Evolutionary conservation across 257 asterid species (phyloP).

Genomic region (Petunia axillaris): DNA sequence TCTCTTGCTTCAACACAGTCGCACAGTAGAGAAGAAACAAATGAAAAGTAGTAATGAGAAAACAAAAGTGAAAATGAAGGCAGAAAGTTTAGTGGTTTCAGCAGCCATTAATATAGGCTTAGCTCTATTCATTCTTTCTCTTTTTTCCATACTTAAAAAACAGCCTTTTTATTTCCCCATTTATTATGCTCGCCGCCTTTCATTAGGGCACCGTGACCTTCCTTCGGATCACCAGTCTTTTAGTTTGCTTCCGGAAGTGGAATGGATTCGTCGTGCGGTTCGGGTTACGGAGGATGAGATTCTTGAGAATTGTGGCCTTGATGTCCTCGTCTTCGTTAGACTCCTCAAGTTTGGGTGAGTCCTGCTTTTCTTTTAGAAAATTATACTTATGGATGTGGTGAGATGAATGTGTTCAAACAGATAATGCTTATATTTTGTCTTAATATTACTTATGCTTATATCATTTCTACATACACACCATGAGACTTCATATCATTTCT

Average conservation of each 20-base stretch:
- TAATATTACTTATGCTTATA: too few relatives aligned
- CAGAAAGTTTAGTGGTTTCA: slow-evolving; percentile 66
- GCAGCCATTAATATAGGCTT: slow-evolving; percentile 79
- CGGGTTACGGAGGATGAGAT: slow-evolving; percentile 70
- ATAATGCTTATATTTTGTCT: too few relatives aligned
- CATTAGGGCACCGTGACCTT: slow-evolving; percentile 50
- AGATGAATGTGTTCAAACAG: too few relatives aligned
- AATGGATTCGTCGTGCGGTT: slow-evolving; percentile 65
- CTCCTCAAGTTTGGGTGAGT: slow-evolving; percentile 81
- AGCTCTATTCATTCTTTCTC: slow-evolving; percentile 63
- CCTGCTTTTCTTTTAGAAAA: not conserved
- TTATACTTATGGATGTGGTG: not conserved
- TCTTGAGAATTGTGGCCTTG: slow-evolving; percentile 76
- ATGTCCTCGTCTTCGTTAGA: slow-evolving; percentile 69
- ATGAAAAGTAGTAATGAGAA: not conserved
- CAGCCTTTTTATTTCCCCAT: slow-evolving; percentile 70
- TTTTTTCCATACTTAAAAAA: slow-evolving; percentile 67
- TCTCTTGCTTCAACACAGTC: not conserved
- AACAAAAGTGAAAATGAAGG: slow-evolving; percentile 47
- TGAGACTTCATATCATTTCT: too few relatives aligned
- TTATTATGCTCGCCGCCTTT: slow-evolving; percentile 75
- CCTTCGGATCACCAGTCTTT: slow-evolving; percentile 41
- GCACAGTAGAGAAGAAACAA: not conserved
- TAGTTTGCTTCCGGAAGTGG: slow-evolving; percentile 64
- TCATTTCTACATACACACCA: too few relatives aligned